Percentiles rank a stretch among this genome's conserved stretches.
Conservation (phyloP, 2,329 filamentous ascomycete species). For the Cladosporium sp. region DNA sequence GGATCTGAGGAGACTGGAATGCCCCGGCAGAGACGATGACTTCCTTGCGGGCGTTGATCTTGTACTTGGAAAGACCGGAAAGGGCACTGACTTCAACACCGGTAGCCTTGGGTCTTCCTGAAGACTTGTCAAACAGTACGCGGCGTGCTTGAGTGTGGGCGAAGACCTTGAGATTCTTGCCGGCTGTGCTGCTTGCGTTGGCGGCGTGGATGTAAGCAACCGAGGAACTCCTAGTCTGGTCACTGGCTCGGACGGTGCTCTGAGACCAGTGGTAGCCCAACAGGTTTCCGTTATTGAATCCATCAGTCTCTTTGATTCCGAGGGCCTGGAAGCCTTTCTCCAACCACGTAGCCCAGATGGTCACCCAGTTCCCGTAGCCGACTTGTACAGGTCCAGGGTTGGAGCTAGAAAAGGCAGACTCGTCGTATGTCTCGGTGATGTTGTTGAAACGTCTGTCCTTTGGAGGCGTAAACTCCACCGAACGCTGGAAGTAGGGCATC, state of each 20-base stretch:
- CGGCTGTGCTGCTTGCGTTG: background rate
- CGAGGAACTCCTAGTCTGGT: constrained; percentile 18
- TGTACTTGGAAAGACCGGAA: constrained; percentile 19
- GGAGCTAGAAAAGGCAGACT: constrained; percentile 20
- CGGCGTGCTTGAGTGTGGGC: constrained; percentile 23
- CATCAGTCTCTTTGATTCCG: constrained; percentile 27
- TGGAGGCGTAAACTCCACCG: constrained; percentile 20
- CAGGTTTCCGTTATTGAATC: constrained; percentile 26
- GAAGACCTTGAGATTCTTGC: constrained; percentile 29
- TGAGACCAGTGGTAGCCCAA: constrained; percentile 20
- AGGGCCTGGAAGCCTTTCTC: constrained; percentile 23
- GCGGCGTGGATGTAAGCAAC: constrained; percentile 11
- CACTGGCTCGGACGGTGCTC: constrained; percentile 15
- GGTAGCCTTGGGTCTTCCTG: constrained; percentile 13
- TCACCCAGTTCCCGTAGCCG: constrained; percentile 26
- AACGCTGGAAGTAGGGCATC: constrained; percentile 22
- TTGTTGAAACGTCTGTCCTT: constrained; percentile 21
- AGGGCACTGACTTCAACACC: constrained; percentile 17
- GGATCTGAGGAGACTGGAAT: constrained; percentile 39
- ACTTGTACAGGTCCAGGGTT: constrained; percentile 29
- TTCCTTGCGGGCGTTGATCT: constrained; percentile 33
- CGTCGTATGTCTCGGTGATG: constrained; percentile 23
- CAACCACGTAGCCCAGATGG: constrained; percentile 26
- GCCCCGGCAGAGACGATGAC: constrained; percentile 42
- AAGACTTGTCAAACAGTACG: constrained; percentile 15